phyloP scores from a whole-genome alignment of 1,284 basidiomycete genomes.

The Irpex lacteus region DNA sequence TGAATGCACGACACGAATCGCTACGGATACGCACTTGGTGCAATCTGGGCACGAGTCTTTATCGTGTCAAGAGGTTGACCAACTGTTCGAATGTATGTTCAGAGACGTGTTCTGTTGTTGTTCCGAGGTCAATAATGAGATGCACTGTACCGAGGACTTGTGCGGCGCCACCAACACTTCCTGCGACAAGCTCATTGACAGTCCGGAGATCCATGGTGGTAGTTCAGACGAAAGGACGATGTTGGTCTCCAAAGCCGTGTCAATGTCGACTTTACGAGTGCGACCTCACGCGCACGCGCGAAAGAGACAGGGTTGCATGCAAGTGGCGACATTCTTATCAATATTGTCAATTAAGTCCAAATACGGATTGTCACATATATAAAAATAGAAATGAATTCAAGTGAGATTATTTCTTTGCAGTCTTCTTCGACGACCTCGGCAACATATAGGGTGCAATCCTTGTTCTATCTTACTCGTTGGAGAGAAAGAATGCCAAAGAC shows the following conservation, averaged over 20 bases:
- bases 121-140: not conserved
- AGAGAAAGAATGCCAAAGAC: constrained; percentile 1
- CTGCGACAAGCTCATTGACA: constrained; percentile 73
- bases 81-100: constrained; percentile 32
- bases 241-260: not conserved
- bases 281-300: constrained; percentile 1
- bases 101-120: not conserved
- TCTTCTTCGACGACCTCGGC: not conserved
- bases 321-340: constrained; percentile 2
- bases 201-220: constrained; percentile 39
- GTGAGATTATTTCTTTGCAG: not conserved
- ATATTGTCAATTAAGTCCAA: constrained; percentile 5
- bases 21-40: constrained; percentile 51
- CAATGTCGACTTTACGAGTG: not conserved
- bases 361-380: constrained; percentile 13
- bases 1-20: constrained; percentile 6
- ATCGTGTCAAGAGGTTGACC: constrained; percentile 89
- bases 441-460: too few species aligned
- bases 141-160: constrained; percentile 54
- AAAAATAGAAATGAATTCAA: constrained; percentile 11
- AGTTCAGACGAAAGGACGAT: not conserved
- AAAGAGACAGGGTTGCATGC: not conserved
- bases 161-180: constrained; percentile 75
- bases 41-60: constrained; percentile 79
- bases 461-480: not conserved